phyloP scores from a whole-genome alignment of 2,329 filamentous ascomycete genomes.

The Pseudocercospora cruenta region DNA sequence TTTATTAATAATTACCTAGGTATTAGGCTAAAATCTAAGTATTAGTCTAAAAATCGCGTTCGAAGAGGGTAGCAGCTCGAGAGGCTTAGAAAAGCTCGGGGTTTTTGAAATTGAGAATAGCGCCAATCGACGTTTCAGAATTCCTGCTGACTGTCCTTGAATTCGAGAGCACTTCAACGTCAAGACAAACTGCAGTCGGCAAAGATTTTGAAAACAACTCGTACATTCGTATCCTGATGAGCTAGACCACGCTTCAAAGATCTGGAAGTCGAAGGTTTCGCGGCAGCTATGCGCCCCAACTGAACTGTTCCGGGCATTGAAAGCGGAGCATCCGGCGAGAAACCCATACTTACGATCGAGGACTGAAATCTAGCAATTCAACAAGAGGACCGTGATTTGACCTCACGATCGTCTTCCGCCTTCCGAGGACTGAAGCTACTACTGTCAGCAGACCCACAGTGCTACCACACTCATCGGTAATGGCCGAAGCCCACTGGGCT shows the following conservation, averaged over 20 bases:
- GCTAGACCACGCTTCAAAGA: neutral
- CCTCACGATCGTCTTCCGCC: neutral
- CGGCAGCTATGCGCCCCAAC: neutral
- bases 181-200: neutral
- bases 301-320: neutral
- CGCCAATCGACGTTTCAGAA: neutral
- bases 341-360: too few relatives aligned
- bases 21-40: too few relatives aligned
- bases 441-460: neutral
- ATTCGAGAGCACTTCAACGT: too few relatives aligned
- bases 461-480: neutral
- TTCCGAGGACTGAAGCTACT: neutral
- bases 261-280: neutral
- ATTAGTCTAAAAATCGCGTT: too few relatives aligned
- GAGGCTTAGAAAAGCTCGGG: too few relatives aligned
- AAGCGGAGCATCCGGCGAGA: neutral
- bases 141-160: too few relatives aligned
- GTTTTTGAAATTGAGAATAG: too few relatives aligned
- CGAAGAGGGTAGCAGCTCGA: too few relatives aligned
- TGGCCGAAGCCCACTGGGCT: slow-evolving; percentile 1
- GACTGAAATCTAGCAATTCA: too few relatives aligned
- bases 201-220: too few relatives aligned
- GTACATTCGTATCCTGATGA: neutral
- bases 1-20: too few relatives aligned
- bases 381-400: too few relatives aligned